Percentiles rank a stretch among this genome's conserved stretches.
These are phyloP conservation scores for Hypoxylon sp. DNA, from an alignment of 2,329 filamentous ascomycete genomes.

Conservation along the genomic window DNA sequence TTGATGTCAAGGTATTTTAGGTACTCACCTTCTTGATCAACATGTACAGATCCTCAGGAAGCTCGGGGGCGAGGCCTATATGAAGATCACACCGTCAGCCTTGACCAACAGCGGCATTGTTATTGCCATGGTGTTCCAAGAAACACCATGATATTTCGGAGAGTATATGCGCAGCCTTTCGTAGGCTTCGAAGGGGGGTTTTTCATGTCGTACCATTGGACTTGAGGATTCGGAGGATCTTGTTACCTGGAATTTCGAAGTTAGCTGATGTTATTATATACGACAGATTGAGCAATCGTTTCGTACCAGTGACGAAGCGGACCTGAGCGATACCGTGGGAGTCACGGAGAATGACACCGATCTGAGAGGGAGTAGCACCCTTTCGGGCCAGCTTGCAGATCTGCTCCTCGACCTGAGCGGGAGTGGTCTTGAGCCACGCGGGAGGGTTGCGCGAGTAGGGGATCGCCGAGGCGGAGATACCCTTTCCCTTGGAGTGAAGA, in stretches of 20 bases:
- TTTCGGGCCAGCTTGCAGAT: slow-evolving; percentile 99
- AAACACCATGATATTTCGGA: slow-evolving; percentile 30
- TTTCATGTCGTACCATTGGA: slow-evolving; percentile 85
- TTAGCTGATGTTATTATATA: slow-evolving; percentile 40
- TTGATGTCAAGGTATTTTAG: not conserved
- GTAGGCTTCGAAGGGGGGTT: slow-evolving; percentile 26
- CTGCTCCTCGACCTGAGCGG: slow-evolving; percentile 98
- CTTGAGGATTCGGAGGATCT: slow-evolving; percentile 99
- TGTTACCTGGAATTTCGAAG: slow-evolving; percentile 79
- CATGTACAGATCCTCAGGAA: slow-evolving; percentile 99
- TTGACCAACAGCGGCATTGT: slow-evolving; percentile 87
- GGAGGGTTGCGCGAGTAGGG: slow-evolving; percentile 96
- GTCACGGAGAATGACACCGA: slow-evolving; percentile 98
- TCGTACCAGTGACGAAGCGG: slow-evolving; percentile 94
- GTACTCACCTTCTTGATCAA: slow-evolving; percentile 98
- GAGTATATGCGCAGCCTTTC: slow-evolving; percentile 44
- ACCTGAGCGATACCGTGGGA: slow-evolving; percentile 98
- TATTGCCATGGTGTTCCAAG: slow-evolving; percentile 26
- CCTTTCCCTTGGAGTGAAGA: slow-evolving; percentile 99
- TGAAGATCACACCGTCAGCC: slow-evolving; percentile 92
- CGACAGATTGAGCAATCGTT: not conserved
- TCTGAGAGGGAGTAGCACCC: slow-evolving; percentile 98
- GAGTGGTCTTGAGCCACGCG: slow-evolving; percentile 98
- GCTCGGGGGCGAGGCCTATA: slow-evolving; percentile 96
- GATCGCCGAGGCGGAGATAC: slow-evolving; percentile 94